Evolutionary conservation across 2,329 filamentous ascomycete genomes (phyloP), one percentile per base, ranked within the genome.

Genomic region (Ophiostoma ips): DNA sequence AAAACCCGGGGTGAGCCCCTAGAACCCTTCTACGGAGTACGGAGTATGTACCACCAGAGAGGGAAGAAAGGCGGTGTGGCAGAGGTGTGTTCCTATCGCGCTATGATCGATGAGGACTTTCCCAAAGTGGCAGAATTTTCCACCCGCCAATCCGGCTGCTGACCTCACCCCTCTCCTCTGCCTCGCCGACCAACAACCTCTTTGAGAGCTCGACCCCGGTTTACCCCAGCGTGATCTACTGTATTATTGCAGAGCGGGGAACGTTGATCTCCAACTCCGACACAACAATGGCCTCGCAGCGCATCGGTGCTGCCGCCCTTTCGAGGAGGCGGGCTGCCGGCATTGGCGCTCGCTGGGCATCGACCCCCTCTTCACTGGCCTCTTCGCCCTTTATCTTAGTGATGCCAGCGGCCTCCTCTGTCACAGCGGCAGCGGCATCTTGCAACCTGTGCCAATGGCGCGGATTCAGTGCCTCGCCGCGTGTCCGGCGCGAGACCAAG

Each of bases 381-480:
- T 13, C 35, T 6, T 28, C 36, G n/a, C 9, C 38, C n/a, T 18
- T 46, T 16, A 16, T 36, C 16, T 47, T 31, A 24, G 15, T n/a
- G n/a, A n/a, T 12, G 12, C n/a, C 24, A 19, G 7, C 21, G 3
- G 28, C 50, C 4, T 34, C 37, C 11, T 24, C 24, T 9, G 46
- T n/a, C n/a, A n/a, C n/a, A n/a, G n/a, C n/a, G n/a, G n/a, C 38
- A 10, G 15, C 54, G 13, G 45, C 35, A 3, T 16, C 67, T 48
- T 77, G 74, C 58, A 60, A 71, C 13, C 53, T 69, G 47, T 78
- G 75, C 62, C 71, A 74, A 66, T 71, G 71, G 62, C 70, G 55
- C 3, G 12, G 50, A 6, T 51, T 58, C n/a, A 50, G 46, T 21
- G 16, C 24, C 1, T 48, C 49, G 4, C 30, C 52, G 1, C 37